Percentiles rank a stretch among this genome's conserved stretches.
Conservation (phyloP, 768 basidiomycete species). For the Tricholoma sp. region DNA sequence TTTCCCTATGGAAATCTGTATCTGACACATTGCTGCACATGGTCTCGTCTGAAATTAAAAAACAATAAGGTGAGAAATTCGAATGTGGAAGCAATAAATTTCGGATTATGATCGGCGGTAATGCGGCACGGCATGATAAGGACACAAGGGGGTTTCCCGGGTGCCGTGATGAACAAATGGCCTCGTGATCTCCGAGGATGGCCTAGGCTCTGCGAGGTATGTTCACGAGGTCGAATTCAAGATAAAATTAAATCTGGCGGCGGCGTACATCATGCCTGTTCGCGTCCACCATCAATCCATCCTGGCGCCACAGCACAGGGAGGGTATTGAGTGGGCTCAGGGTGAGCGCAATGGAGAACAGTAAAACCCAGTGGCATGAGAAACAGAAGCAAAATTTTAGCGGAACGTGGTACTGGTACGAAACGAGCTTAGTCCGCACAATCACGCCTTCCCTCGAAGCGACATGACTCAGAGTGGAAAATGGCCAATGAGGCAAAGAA, state of each 20-base stretch:
- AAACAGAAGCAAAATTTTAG: background rate
- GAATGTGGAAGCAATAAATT: slow-evolving; percentile 1
- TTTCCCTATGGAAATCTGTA: background rate
- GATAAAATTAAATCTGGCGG: slow-evolving; percentile 4
- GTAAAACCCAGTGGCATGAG: slow-evolving; percentile 1
- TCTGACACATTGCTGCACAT: background rate
- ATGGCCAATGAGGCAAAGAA: background rate
- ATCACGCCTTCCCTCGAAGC: background rate
- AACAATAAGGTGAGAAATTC: slow-evolving; percentile 10
- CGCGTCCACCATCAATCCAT: background rate
- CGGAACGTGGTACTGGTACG: no score
- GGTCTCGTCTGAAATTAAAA: background rate
- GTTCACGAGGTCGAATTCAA: background rate
- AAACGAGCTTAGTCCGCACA: no score
- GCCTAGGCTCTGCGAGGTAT: background rate
- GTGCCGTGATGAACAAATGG: background rate
- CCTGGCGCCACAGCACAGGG: background rate
- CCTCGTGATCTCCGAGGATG: slow-evolving; percentile 5
- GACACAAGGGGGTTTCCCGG: background rate
- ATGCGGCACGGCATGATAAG: slow-evolving; percentile 5
- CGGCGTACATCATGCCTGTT: background rate
- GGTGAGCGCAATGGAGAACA: background rate
- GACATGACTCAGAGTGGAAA: background rate
- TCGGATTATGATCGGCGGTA: slow-evolving; percentile 5
- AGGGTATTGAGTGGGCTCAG: background rate